Conservation (phyloP, 169 alveolate species). For the Cryptosporidium ryanae region DNA sequence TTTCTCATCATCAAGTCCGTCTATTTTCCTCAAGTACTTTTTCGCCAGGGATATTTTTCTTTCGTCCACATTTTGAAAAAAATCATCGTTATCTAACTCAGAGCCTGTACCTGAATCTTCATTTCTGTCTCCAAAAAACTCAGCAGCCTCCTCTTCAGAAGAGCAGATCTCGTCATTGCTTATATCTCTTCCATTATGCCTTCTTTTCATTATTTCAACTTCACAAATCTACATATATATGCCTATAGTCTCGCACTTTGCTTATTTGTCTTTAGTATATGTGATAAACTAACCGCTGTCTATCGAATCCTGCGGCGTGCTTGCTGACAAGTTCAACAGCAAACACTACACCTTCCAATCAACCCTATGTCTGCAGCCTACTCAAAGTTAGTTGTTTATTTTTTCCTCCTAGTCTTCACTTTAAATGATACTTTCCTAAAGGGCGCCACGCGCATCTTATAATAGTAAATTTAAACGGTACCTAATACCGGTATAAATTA, state of each 20-base stretch:
- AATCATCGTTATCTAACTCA: slow-evolving; percentile 14
- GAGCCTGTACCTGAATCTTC: not conserved
- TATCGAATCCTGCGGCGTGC: too few relatives aligned
- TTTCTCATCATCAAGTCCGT: slow-evolving; percentile 17
- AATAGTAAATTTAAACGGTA: not conserved
- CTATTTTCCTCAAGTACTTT: slow-evolving; percentile 36
- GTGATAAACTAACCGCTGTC: too few relatives aligned
- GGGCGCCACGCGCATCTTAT: too few relatives aligned
- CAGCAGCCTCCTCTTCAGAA: slow-evolving; percentile 52
- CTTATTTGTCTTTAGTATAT: too few relatives aligned
- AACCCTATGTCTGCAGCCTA: too few relatives aligned
- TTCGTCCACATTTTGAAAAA: slow-evolving; percentile 59
- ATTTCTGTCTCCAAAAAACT: not conserved
- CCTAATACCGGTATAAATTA: not conserved
- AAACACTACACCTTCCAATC: too few relatives aligned
- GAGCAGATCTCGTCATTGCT: slow-evolving; percentile 34
- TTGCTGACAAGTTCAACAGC: too few relatives aligned
- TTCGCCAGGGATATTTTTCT: slow-evolving; percentile 42
- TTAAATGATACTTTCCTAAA: too few relatives aligned
- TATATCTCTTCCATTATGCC: not conserved
- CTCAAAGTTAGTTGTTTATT: too few relatives aligned
- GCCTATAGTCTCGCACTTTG: not conserved
- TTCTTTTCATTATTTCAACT: not conserved
- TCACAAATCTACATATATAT: not conserved
- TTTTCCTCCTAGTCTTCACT: too few relatives aligned